Conservation (phyloP, 345 rosid species). For the Ceriops tagal region DNA sequence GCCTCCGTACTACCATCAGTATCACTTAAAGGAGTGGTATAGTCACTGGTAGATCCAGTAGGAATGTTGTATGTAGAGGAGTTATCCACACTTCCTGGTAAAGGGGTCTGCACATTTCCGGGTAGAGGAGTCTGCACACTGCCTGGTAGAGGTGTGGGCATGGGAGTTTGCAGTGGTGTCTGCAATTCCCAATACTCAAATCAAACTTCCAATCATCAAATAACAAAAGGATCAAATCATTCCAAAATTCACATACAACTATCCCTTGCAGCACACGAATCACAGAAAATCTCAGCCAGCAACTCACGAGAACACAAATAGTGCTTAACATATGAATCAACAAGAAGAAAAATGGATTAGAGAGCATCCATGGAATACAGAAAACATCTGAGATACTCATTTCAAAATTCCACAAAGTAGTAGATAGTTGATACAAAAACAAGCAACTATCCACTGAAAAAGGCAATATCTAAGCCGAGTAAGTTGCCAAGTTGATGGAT, state of each 20-base stretch:
- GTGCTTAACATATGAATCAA: too few species aligned
- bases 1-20: conserved; percentile 48
- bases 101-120: conserved; percentile 19
- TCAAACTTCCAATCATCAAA: neutral
- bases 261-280: neutral
- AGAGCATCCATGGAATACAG: too few species aligned
- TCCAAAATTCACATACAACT: conserved; percentile 1
- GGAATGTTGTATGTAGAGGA: conserved; percentile 76
- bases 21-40: conserved; percentile 77
- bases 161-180: conserved; percentile 87
- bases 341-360: too few species aligned
- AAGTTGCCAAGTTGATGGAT: too few species aligned
- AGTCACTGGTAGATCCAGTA: conserved; percentile 70
- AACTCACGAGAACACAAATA: too few species aligned
- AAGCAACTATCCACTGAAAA: neutral
- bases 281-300: too few species aligned
- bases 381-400: too few species aligned
- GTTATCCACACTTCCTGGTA: conserved; percentile 53
- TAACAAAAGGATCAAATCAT: neutral
- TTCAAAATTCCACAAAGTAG: too few species aligned
- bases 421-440: neutral
- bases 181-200: conserved; percentile 25
- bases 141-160: conserved; percentile 59
- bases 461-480: neutral
- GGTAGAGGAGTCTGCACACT: neutral